Evolutionary conservation across 345 rosid species (phyloP).

Genomic region (Euphorbia peplus): DNA sequence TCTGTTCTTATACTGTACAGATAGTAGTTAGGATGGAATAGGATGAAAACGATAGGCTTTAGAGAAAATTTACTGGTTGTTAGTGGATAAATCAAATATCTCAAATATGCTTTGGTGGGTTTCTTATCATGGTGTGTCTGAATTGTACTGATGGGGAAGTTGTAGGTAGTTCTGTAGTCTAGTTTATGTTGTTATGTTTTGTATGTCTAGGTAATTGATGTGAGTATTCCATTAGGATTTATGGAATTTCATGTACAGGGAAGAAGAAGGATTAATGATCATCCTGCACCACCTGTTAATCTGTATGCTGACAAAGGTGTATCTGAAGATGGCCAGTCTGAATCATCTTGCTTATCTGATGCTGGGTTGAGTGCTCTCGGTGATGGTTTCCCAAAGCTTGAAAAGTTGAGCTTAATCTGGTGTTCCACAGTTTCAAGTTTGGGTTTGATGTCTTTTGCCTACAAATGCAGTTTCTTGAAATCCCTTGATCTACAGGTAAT

Average conservation of each 20-base stretch:
- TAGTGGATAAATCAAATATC: too few species aligned
- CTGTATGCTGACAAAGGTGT: conserved; percentile 26
- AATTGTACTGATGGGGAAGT: too few species aligned
- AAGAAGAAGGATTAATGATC: conserved; percentile 36
- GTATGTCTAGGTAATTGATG: too few species aligned
- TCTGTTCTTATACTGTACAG: too few species aligned
- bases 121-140: too few species aligned
- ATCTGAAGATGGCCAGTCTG: conserved; percentile 27
- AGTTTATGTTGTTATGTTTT: too few species aligned
- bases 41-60: too few species aligned
- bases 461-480: conserved; percentile 53
- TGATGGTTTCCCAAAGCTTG: conserved; percentile 60
- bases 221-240: too few species aligned
- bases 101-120: too few species aligned
- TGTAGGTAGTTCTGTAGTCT: too few species aligned
- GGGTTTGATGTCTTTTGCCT: conserved; percentile 63
- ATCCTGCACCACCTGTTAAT: conserved; percentile 31
- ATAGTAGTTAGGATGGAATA: too few species aligned
- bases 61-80: too few species aligned
- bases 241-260: conserved; percentile 38
- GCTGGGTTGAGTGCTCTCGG: conserved; percentile 61
- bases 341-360: conserved; percentile 61
- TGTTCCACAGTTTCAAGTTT: conserved; percentile 68
- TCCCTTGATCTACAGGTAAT: conserved; percentile 84
- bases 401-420: conserved; percentile 80